These are phyloP conservation scores for Taphrina pruni DNA, from an alignment of 1,139 yeast species.

Conservation along the genomic window DNA sequence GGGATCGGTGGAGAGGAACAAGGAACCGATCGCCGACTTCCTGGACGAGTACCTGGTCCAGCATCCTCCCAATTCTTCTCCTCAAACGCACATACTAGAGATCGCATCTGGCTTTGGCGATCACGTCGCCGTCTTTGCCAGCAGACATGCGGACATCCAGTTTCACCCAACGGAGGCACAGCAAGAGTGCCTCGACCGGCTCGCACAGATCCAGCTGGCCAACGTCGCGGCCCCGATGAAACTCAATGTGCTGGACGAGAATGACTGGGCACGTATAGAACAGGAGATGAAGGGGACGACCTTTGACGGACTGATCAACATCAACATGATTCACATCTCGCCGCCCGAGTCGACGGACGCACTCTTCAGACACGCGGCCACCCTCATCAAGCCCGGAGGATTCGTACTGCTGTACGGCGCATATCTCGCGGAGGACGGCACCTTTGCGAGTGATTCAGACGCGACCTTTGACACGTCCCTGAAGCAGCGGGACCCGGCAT, in stretches of 20 bases:
- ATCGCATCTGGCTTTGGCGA: constrained; percentile 36
- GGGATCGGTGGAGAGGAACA: constrained; percentile 30
- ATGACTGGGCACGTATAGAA: constrained; percentile 8
- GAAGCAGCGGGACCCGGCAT: constrained; percentile 21
- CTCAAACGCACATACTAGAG: constrained; percentile 22
- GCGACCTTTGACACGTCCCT: constrained; percentile 18
- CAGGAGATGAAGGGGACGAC: background rate
- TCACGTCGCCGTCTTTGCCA: constrained; percentile 19
- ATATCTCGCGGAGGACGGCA: constrained; percentile 14
- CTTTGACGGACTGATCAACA: constrained; percentile 17
- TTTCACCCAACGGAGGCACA: constrained; percentile 38
- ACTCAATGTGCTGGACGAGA: constrained; percentile 34
- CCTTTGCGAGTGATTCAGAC: constrained; percentile 24
- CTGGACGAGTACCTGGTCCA: constrained; percentile 17
- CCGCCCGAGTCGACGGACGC: constrained; percentile 26
- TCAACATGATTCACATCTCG: constrained; percentile 36
- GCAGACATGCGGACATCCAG: background rate
- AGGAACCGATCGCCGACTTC: constrained; percentile 18
- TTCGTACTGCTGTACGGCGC: constrained; percentile 36
- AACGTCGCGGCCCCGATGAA: constrained; percentile 5
- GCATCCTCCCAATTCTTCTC: background rate
- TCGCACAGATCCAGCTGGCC: background rate
- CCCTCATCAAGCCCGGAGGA: background rate
- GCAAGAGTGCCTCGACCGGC: constrained; percentile 23
- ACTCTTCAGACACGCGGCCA: constrained; percentile 29